Evolutionary conservation across 2,329 filamentous ascomycete species (phyloP), one percentile per base, ranked within the genome.

Genomic region (Aaosphaeria pasadenensis): DNA sequence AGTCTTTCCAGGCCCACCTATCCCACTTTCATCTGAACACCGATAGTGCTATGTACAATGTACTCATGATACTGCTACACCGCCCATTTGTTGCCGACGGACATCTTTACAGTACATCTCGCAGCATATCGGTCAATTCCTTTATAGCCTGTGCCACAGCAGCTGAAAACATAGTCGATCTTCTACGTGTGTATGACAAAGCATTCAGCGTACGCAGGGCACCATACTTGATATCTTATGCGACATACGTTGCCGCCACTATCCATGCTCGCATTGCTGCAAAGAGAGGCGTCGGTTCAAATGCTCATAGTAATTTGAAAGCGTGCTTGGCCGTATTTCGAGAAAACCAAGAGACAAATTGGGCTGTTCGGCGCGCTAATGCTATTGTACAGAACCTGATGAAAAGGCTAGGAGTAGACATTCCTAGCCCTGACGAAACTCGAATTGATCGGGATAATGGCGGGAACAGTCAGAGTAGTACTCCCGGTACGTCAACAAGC

Each of bases 201-300:
- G 64, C 71, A 0, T 81, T 77, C 38, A 75, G 72, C 1, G 67
- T 79, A 1, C 63, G 68, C 7, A 62, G 71, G 7, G 76, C 79
- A 0, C 79, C 79, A 0, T 82, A 82, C 46, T 62, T 82, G 1
- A 72, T 82, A 13, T 78, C 76, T 0, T 83, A 83, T 56, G 77
- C 80, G 0, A 80, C 77, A 0, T 83, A 82, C 48, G 77, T 81
- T 1, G 73, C 73, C 4, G 77, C 77, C 0, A 81, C 77, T 0
- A 80, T 82, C 13, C 74, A 77, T 44, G 74, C 74, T 0, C 76
- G 77, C 3, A 77, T 78, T 0, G 75, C 78, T 3, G 74, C 75
- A 39, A 68, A 74, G 6, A 67, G 69, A 6, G 59, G 58, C 0
- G 64, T 66, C 0, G 76, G 73, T 0, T 66, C 71, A 4, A 71